Conservation (phyloP, 225 moss, liverwort and hornwort species). For the Pleurozium schreberi region DNA sequence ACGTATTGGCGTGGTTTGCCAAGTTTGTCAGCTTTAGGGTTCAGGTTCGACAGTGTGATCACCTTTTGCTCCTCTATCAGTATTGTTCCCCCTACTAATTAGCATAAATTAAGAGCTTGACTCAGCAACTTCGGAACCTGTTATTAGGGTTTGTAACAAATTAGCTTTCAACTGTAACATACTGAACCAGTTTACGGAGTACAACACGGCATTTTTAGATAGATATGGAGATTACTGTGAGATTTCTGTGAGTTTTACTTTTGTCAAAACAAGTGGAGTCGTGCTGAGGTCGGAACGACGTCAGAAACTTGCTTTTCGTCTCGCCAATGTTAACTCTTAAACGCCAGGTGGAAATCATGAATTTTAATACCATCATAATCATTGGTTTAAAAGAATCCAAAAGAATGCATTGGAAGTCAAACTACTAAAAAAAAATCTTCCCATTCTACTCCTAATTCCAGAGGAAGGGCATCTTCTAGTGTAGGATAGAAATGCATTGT, state of each 20-base stretch:
- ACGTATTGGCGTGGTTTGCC: slow-evolving; percentile 28
- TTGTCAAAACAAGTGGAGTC: neutral
- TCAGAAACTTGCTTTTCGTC: neutral
- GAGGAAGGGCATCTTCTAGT: too few species aligned
- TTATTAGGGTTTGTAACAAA: neutral
- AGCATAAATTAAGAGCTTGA: neutral
- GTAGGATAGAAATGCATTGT: too few species aligned
- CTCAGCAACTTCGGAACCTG: neutral
- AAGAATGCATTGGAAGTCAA: too few species aligned
- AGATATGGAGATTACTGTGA: neutral
- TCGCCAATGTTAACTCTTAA: neutral
- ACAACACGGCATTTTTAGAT: neutral
- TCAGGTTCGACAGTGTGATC: slow-evolving; percentile 28
- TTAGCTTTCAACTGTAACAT: neutral
- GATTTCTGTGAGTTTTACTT: neutral
- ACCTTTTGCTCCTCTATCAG: slow-evolving; percentile 27
- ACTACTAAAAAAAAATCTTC: too few species aligned
- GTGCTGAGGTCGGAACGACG: neutral
- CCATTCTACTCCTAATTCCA: too few species aligned
- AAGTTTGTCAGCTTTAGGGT: slow-evolving; percentile 9
- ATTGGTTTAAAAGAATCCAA: too few species aligned
- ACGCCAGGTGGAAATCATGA: too few species aligned
- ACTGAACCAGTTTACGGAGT: too few species aligned
- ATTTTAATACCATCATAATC: too few species aligned
- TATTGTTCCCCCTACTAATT: neutral